Evolutionary conservation across 192 early-diverging fungal genomes (phyloP), one percentile per base, ranked within the genome.

Genomic region (Backusella tuberculispora): DNA sequence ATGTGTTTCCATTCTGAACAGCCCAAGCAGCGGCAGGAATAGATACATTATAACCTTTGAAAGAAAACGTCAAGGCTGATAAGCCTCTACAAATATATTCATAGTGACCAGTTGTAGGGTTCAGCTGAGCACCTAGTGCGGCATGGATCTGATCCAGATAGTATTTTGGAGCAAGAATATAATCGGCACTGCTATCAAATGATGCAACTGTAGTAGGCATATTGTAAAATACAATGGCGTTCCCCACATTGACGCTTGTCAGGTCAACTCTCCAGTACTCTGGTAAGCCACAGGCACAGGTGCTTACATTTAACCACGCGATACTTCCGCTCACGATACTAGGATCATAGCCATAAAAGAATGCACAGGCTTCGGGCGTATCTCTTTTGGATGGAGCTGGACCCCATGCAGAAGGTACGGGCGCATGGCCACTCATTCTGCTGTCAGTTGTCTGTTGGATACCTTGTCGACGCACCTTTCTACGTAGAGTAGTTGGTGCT

Each of bases 21-120:
- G 53, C 53, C 53, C 53, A 60, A 26, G 53, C 53, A 60, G 53
- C 53, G 24, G 53, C 53, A 12, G 53, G 53, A 24, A 60, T 60
- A 19, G 53, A 60, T 8, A 60, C 26, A 5, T 60, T 60, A 24
- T 60, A 26, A 10, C 53, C 53, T 60, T 60, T 19, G 21, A 60
- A 13, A 26, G 53, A 60, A 26, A 60, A 26, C 0, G 53, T 60
- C 9, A 60, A 24, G 13, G 7, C 21, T 1, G 53, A 60, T 12
- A 60, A 12, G 9, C 53, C 53, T 5, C 53, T 8, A 3, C 53
- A 60, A 10, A 19, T 60, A 24, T 60, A 60, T 12, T 60, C 53
- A 60, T 21, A 60, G 53, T 24, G 21, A 12, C 53, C 53, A 60
- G 9, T 60, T 8, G 53, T 5, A 1, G 53, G 9, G 10, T 60